Percentiles rank a stretch among this genome's conserved stretches.
Evolutionary conservation across 2,329 filamentous ascomycete genomes (phyloP).

Genomic region (Calonectria hongkongensis): DNA sequence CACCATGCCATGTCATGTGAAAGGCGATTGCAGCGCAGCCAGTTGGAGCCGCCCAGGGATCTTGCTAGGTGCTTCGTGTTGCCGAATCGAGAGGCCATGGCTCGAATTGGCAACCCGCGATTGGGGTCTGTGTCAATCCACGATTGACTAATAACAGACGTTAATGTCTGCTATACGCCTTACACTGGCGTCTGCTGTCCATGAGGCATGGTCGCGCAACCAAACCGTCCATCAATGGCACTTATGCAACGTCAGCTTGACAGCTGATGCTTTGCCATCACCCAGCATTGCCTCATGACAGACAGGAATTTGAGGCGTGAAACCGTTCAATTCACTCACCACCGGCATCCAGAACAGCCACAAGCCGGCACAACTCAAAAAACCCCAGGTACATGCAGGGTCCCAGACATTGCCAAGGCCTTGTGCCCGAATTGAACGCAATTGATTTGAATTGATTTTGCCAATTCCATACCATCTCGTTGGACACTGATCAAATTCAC

Average conservation of each 20-base stretch:
- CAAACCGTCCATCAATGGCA: conserved; percentile 21
- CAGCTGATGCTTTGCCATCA: conserved; percentile 18
- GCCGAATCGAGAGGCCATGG: conserved; percentile 9
- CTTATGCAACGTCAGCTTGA: conserved; percentile 24
- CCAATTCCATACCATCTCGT: not conserved
- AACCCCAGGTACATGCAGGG: conserved; percentile 46
- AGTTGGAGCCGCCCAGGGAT: conserved; percentile 14
- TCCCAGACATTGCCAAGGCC: conserved; percentile 31
- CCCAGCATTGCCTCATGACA: conserved; percentile 32
- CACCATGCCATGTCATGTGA: conserved; percentile 25
- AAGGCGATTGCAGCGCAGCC: conserved; percentile 21
- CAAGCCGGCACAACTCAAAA: conserved; percentile 29
- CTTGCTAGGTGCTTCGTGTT: conserved; percentile 13
- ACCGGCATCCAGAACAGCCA: conserved; percentile 19
- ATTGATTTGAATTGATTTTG: conserved; percentile 44
- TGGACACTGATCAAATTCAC: conserved; percentile 19
- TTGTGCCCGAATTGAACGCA: conserved; percentile 47
- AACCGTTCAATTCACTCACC: conserved; percentile 33
- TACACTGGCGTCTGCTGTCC: conserved; percentile 15
- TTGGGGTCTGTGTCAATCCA: conserved; percentile 12
- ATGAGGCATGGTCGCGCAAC: not conserved
- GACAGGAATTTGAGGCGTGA: conserved; percentile 34
- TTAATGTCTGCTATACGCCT: conserved; percentile 10
- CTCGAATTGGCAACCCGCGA: conserved; percentile 35
- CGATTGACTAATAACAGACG: conserved; percentile 6